Evolutionary conservation across 176 grass and related monocot genomes (phyloP).

Genomic region (Puccinellia tenuiflora): DNA sequence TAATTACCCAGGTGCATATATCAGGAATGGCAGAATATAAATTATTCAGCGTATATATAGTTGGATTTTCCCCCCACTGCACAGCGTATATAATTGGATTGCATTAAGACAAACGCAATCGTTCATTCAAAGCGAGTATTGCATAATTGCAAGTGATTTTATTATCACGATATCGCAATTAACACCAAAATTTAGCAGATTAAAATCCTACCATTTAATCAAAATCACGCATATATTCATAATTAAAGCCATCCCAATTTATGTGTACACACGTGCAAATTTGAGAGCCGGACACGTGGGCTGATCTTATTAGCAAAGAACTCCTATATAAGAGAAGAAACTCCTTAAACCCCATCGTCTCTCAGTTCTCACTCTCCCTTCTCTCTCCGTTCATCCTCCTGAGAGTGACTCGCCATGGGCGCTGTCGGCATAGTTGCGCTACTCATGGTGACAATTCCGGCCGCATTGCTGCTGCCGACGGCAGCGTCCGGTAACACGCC

Average conservation of each 20-base stretch:
- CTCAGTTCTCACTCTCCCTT: background rate
- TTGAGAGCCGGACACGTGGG: background rate
- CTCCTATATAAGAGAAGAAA: background rate
- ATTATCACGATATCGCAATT: background rate
- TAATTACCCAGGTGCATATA: background rate
- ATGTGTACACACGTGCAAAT: background rate
- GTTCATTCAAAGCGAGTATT: background rate
- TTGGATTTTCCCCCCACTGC: background rate
- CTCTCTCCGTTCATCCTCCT: background rate
- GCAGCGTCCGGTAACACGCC: background rate
- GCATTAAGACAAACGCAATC: background rate
- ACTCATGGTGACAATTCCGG: background rate
- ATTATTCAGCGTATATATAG: background rate
- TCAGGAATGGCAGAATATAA: background rate
- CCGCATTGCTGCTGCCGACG: background rate
- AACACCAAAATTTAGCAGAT: background rate
- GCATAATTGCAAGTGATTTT: background rate
- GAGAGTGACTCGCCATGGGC: background rate
- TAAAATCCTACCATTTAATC: background rate
- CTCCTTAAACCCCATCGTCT: background rate
- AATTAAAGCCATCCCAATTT: background rate
- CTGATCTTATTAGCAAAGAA: background rate
- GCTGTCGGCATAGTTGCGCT: background rate
- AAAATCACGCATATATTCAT: background rate
- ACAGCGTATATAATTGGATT: background rate